Evolutionary conservation across 2,329 filamentous ascomycete genomes (phyloP), one percentile per base, ranked within the genome.

Genomic region (Colletotrichum zoysiae): DNA sequence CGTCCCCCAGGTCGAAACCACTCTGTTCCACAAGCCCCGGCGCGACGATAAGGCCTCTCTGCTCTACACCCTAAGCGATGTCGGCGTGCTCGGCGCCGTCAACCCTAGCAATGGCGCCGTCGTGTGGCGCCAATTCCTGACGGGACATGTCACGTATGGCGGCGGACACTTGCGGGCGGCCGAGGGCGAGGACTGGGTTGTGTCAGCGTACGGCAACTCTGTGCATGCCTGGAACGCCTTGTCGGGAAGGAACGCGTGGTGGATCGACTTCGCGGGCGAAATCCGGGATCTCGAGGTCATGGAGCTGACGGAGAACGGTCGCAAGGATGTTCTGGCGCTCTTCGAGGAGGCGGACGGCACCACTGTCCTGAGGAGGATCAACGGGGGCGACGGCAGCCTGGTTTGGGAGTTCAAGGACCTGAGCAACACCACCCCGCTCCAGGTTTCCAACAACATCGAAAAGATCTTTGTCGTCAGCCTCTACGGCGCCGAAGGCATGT

Each of bases 1-100:
- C 78, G 84, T 93, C 48, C 95, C 96, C 66, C 92, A 92, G 80
- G 86, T 89, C 80, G 90, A 93, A 74, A 93, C 94, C 73, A 98
- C 95, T 76, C 97, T 98, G 88, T 98, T 98, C 89, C 94, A 98
- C 84, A 92, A 91, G 76, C 95, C 96, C 50, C 88, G 92, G 78
- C 87, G 89, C 74, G 89, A 91, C 76, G 95, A 95, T 74, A 94
- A 93, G 81, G 95, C 95, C 46, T 95, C 93, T 65, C 87, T 99
- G 48, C 87, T 99, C 64, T 99, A 98, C 81, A 97, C 96, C 0
- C 85, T 98, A 56, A 97, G 94, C 74, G 93, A 98, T 70, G 88
- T 95, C 60, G 90, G 91, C 48, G 89, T 98, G 2, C 82, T 99
- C 23, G 96, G 94, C 60, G 95, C 95, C 1, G 88, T 98, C 58